Base-by-base conservation (phyloP, 345 rosid species). In the Sisymbrium irio region DNA sequence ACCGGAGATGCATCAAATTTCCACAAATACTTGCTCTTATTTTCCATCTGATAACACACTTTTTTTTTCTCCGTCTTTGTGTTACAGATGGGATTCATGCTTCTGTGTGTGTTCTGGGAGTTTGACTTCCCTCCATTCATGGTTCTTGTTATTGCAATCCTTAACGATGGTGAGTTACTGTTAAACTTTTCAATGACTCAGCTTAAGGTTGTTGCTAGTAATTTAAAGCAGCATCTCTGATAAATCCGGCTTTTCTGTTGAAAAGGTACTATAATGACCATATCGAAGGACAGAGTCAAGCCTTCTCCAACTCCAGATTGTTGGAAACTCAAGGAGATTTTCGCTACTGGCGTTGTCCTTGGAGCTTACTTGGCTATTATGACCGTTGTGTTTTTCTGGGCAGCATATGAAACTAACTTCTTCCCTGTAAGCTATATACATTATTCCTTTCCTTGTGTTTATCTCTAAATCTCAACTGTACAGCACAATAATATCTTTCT, bases 111-210 rank as follows among this genome's bases (percentile, higher is more conserved):
- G 49, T 80, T 83, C 78, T 87, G 91, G 91, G 66, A 87, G 77
- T 87, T 87, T 37, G 87, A 87, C 50, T 87, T 87, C 60, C 88
- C 91, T 27, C 91, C 91, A 49, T 87, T 87, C 77, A 85, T 87
- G 91, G 89, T 87, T 65, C 91, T 87, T 18, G 82, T 87, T 37
- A 83, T 87, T 13, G 91, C 91, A 53, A 55, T 87, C 27, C 89
- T 87, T 53, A 87, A 83, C 55, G 91, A 87, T 76, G 91, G 89
- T 85, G 69, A 77, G 85, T 73, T 64, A 44, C 17, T 19, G 5
- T 39, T 33, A 18, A 14, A 3, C 2, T 18, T 20, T 22, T 4
- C 15, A 5, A 30, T 9, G 73, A 60, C 39, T 58, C 2, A 54
- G 41, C 46, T 22, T 13, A 35, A 18, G 25, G 12, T n/a, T 46